phyloP scores from a whole-genome alignment of 2,329 filamentous ascomycete species.

The Sporothrix variecibatus region DNA sequence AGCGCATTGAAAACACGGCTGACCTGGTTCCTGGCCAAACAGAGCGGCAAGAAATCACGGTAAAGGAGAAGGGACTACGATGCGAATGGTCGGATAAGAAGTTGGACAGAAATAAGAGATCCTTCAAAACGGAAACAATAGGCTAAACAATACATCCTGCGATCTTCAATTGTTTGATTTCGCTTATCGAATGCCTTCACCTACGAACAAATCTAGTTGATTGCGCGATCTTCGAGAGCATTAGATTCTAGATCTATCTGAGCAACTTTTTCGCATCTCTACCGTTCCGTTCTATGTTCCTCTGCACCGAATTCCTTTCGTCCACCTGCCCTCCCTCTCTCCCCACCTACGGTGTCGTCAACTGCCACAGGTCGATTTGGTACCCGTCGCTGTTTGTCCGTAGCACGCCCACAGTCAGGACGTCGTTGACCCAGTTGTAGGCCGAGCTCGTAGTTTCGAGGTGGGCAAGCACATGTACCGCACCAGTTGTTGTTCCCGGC shows the following conservation, averaged over 20 bases:
- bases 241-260: background rate
- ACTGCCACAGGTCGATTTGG: constrained; percentile 38
- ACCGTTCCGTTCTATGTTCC: background rate
- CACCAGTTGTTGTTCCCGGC: constrained; percentile 29
- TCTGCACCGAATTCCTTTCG: background rate
- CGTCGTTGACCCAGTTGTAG: constrained; percentile 40
- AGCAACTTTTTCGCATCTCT: background rate
- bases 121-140: constrained; percentile 8
- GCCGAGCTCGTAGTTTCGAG: constrained; percentile 37
- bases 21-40: constrained; percentile 10
- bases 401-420: constrained; percentile 37
- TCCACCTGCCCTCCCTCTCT: background rate
- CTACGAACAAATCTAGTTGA: background rate
- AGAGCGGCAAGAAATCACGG: background rate
- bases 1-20: background rate
- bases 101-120: background rate
- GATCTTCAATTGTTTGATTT: background rate
- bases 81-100: background rate
- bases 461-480: constrained; percentile 33
- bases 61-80: background rate
- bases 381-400: constrained; percentile 28
- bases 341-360: constrained; percentile 21
- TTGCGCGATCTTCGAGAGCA: background rate
- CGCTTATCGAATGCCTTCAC: background rate
- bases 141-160: background rate